Evolutionary conservation across 164 flowering plant species (phyloP).

Genomic region (Stephania yunnanensis): DNA sequence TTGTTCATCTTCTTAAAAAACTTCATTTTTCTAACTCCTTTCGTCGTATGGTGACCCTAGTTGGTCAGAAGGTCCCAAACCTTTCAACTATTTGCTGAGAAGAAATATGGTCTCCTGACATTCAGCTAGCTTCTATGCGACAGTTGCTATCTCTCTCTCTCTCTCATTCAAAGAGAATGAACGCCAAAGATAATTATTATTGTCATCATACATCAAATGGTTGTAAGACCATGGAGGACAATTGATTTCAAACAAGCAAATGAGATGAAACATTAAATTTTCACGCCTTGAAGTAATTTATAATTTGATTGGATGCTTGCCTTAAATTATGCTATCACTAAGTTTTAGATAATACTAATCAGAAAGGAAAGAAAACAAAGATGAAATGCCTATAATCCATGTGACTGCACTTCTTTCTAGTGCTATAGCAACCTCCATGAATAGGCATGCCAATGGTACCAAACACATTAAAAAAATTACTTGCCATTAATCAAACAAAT

Average conservation of each 20-base stretch:
- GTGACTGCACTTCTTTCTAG: background rate
- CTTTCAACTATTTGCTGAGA: conserved; percentile 75
- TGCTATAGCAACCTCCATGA: background rate
- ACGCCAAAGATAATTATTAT: background rate
- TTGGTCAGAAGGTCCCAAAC: conserved; percentile 55
- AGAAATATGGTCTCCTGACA: conserved; percentile 94
- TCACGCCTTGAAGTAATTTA: background rate
- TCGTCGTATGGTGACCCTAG: conserved; percentile 43
- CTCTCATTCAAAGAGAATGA: conserved; percentile 38
- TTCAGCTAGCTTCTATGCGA: conserved; percentile 89
- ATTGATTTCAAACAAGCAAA: background rate
- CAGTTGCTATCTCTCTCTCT: conserved; percentile 66
- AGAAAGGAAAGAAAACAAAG: background rate
- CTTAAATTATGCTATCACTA: background rate
- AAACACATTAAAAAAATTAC: too few species aligned
- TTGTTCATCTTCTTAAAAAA: conserved; percentile 36
- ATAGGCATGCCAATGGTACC: too few species aligned
- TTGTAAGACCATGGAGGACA: background rate
- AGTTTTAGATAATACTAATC: background rate
- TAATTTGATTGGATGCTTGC: background rate
- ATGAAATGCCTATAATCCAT: background rate
- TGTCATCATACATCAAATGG: background rate
- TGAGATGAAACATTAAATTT: background rate
- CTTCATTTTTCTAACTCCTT: conserved; percentile 31
- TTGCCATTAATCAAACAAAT: background rate